These are phyloP conservation scores for Sphaceloma murrayae DNA, from an alignment of 2,329 filamentous ascomycete genomes.

Conservation along the genomic window DNA sequence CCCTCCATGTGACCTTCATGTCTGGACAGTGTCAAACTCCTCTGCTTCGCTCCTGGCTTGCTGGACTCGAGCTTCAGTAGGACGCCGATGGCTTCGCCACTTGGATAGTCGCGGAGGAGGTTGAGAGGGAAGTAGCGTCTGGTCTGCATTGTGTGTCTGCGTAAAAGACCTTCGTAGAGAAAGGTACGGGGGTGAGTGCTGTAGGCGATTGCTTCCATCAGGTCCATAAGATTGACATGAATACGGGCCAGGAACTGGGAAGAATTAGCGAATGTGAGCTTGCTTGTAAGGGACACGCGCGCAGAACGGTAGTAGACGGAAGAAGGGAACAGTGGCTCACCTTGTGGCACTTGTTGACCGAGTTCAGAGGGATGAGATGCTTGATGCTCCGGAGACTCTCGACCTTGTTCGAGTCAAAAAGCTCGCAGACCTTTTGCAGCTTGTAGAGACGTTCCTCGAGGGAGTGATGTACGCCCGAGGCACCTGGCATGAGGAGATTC, in stretches of 20 bases:
- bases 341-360: neutral
- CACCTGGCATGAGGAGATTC: neutral
- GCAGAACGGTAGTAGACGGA: too few species aligned
- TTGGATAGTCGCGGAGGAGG: slow-evolving; percentile 16
- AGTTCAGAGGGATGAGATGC: neutral
- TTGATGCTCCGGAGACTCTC: neutral
- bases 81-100: slow-evolving; percentile 17
- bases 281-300: too few species aligned
- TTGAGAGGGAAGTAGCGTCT: neutral
- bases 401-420: neutral
- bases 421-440: slow-evolving; percentile 1
- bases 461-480: neutral
- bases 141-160: slow-evolving; percentile 12
- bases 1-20: too few species aligned
- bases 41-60: too few species aligned
- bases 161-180: neutral
- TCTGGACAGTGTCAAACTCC: too few species aligned
- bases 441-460: neutral
- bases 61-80: slow-evolving; percentile 17
- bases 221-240: slow-evolving; percentile 20
- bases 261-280: too few species aligned
- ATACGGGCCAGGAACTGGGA: slow-evolving; percentile 17
- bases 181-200: slow-evolving; percentile 13
- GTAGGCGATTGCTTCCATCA: slow-evolving; percentile 15
- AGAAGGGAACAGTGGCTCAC: neutral